Base-by-base conservation (phyloP, 176 grass and related monocot species). In the Oryza officinalis region DNA sequence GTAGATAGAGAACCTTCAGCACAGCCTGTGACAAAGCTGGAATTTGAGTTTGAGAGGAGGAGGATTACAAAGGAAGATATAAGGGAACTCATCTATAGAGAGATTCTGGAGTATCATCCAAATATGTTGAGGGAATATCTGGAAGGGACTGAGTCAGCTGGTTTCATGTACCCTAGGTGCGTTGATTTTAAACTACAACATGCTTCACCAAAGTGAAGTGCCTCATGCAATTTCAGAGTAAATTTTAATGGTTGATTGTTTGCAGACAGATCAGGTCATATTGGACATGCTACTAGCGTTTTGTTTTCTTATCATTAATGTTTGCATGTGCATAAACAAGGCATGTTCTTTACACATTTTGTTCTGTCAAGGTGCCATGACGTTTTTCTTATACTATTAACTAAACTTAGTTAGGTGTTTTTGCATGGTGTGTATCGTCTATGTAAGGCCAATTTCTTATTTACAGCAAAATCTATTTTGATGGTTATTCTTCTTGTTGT, bases 121-220 rank as follows among this genome's bases (percentile, higher is more conserved):
- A 85, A 90, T 61, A 92, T 95, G 93, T 74, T 88, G 63, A 89
- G 87, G 60, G 93, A 95, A 74, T 95, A 88, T n/a, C 69, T 95
- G 33, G 83, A 82, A 65, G 93, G 93, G 33, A 82, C 84, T 7
- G 93, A 95, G 27, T 81, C 88, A 61, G 74, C 85, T 84, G 83
- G 87, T 66, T 95, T 95, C 90, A 90, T 95, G 93, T 95, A 95
- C 71, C 93, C 93, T 23, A 95, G 90, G 90, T 95, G 18, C 81
- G 13, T 49, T 22, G 13, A 45, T 10, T 49, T 49, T 60, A 75
- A 43, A 25, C 33, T 47, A 33, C 40, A 17, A 23, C 15, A 60
- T 60, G 54, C 22, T 8, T 22, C 3, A n/a, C 22, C 2, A 20
- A 60, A 23, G 17, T 71, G 17, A 25, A 71, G 15, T 81, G 13